Evolutionary conservation across 2,329 filamentous ascomycete species (phyloP).

Genomic region (Sporothrix inflata): DNA sequence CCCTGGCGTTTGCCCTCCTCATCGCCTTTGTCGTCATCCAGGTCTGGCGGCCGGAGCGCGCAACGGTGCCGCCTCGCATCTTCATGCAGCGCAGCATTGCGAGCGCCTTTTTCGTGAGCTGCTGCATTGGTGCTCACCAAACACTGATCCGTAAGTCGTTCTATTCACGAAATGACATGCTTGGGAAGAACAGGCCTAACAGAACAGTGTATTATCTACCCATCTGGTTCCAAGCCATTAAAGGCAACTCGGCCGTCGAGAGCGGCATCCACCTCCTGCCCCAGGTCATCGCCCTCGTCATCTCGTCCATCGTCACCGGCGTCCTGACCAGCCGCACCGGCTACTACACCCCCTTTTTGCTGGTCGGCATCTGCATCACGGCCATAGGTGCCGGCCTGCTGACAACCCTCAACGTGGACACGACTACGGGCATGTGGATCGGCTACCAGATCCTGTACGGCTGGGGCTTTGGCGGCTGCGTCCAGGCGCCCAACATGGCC

Average conservation of each 20-base stretch:
- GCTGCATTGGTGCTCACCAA: slow-evolving; percentile 20
- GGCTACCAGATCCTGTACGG: slow-evolving; percentile 51
- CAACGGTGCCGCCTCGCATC: slow-evolving; percentile 46
- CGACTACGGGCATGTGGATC: slow-evolving; percentile 38
- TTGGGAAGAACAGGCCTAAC: not conserved
- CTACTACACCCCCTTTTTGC: slow-evolving; percentile 38
- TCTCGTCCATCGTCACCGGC: not conserved
- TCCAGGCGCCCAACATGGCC: slow-evolving; percentile 52
- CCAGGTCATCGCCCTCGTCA: not conserved
- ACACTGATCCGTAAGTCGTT: not conserved
- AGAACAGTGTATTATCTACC: slow-evolving; percentile 31
- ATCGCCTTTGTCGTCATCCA: slow-evolving; percentile 41
- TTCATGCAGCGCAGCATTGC: slow-evolving; percentile 38
- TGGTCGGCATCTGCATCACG: slow-evolving; percentile 33
- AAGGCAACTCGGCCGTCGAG: slow-evolving; percentile 44
- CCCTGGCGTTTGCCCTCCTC: slow-evolving; percentile 37
- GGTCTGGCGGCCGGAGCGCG: slow-evolving; percentile 40
- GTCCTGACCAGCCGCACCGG: slow-evolving; percentile 39
- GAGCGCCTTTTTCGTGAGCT: not conserved
- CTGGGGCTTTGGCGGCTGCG: slow-evolving; percentile 47
- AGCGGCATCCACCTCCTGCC: slow-evolving; percentile 33
- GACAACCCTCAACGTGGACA: slow-evolving; percentile 52
- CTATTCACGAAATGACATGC: not conserved
- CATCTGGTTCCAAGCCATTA: slow-evolving; percentile 52
- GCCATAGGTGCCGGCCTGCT: slow-evolving; percentile 50